Base-by-base conservation (phyloP, 495 filamentous ascomycete genomes). In the Cryomyces minteri region DNA sequence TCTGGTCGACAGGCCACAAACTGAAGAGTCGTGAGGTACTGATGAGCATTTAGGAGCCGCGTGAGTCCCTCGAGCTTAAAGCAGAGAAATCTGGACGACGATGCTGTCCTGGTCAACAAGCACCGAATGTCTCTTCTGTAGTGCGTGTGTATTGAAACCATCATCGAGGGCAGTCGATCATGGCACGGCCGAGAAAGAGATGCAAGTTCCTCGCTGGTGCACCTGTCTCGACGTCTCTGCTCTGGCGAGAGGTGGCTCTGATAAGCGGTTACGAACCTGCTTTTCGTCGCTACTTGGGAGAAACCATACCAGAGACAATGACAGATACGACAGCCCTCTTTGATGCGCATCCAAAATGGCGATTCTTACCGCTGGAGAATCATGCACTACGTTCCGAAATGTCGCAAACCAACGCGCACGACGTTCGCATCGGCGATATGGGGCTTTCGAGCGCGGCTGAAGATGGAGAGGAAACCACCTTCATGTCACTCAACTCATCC, bases 171-270 rank as follows among this genome's bases (percentile, higher is more conserved):
- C n/a, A n/a, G n/a, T n/a, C n/a, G n/a, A n/a, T n/a, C n/a, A n/a
- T n/a, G n/a, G n/a, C n/a, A n/a, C n/a, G n/a, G n/a, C n/a, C n/a
- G n/a, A 53, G 43, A 52, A 53, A 12, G 12, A 37, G 41, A 28
- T 28, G 14, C 8, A 55, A 50, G 39, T 72, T 84, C 43, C 64
- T 82, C 36, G 59, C 73, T 47, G 80, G 81, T 5, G 76, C 79
- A 12, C 81, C 81, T 29, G 65, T 72, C 28, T 51, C 54, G 14
- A 52, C 50, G 34, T 62, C 60, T 31, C 63, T 86, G 9, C 52
- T 69, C 30, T 85, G 79, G 80, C 58, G 66, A 32, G 55, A 68
- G 31, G 51, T 58, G 5, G 59, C 62, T 31, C 62, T 84, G 41
- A 58, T 81, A 33, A 51, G 64, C 9, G 43, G 43, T 0, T 52